A percentile compares a stretch with the other conserved stretches of the same genome.
Evolutionary conservation across 805 yeast genomes (phyloP).

Genomic region (Starmerella sp.): DNA sequence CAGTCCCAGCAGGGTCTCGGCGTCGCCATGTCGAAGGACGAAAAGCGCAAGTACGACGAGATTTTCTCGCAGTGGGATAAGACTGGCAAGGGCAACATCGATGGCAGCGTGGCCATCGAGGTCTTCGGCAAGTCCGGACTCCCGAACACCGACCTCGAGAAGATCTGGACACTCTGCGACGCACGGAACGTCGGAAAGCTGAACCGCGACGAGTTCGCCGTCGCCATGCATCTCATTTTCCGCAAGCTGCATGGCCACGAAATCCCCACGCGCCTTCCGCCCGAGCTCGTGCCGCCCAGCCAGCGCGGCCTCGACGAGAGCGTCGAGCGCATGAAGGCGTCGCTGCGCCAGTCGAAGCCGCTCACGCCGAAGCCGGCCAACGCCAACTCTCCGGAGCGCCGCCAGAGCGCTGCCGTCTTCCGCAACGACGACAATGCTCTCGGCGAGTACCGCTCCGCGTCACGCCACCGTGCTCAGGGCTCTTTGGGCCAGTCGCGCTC

Average conservation of each 20-base stretch:
- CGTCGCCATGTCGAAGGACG: conserved; percentile 61
- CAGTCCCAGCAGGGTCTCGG: conserved; percentile 40
- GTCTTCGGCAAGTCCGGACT: conserved; percentile 88
- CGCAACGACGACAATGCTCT: conserved; percentile 58
- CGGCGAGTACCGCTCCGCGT: conserved; percentile 47
- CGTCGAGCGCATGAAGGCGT: conserved; percentile 57
- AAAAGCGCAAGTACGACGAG: conserved; percentile 72
- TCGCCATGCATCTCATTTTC: conserved; percentile 94
- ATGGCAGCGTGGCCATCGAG: conserved; percentile 71
- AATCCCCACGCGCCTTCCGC: conserved; percentile 73
- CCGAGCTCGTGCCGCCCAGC: conserved; percentile 83
- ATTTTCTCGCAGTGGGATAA: conserved; percentile 84
- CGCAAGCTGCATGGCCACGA: conserved; percentile 79
- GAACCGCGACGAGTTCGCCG: conserved; percentile 82
- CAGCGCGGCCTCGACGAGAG: conserved; percentile 61
- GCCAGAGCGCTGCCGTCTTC: conserved; percentile 44
- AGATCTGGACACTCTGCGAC: conserved; percentile 85
- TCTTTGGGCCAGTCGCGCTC: background rate
- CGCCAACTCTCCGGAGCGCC: conserved; percentile 3
- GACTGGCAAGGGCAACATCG: conserved; percentile 52
- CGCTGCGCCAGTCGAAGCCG: conserved; percentile 34
- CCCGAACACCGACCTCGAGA: conserved; percentile 70
- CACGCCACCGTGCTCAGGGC: conserved; percentile 42
- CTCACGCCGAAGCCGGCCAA: conserved; percentile 16
- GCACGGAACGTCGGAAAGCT: conserved; percentile 70